phyloP scores from a whole-genome alignment of 1,139 yeast genomes.

The Kazachstania sp. region DNA sequence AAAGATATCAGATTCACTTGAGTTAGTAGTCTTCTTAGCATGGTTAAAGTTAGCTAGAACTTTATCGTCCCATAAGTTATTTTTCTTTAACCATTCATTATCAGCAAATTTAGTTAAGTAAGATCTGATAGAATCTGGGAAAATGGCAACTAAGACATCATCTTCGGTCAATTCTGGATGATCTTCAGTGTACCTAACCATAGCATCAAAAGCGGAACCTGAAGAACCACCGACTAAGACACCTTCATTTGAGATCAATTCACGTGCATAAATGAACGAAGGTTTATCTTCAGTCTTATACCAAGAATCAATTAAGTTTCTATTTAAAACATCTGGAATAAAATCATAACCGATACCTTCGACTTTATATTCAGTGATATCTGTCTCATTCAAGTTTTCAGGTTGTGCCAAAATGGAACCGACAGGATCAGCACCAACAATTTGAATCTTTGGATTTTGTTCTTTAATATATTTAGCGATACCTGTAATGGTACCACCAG shows the following conservation, averaged over 20 bases:
- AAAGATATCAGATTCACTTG: constrained; percentile 35
- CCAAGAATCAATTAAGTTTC: constrained; percentile 67
- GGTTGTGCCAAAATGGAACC: constrained; percentile 84
- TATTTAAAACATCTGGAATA: constrained; percentile 70
- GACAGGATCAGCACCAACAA: constrained; percentile 79
- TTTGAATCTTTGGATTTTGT: constrained; percentile 51
- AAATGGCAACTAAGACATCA: constrained; percentile 69
- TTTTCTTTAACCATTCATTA: constrained; percentile 84
- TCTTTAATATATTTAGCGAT: constrained; percentile 70
- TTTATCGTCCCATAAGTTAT: constrained; percentile 56
- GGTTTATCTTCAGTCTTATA: constrained; percentile 80
- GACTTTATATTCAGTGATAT: constrained; percentile 58
- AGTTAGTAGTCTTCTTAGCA: constrained; percentile 33
- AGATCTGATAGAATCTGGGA: constrained; percentile 85
- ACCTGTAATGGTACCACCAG: constrained; percentile 88
- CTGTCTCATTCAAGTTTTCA: constrained; percentile 55
- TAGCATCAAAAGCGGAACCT: constrained; percentile 79
- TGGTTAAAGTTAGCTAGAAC: constrained; percentile 33
- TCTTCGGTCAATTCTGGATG: constrained; percentile 54
- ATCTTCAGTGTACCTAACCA: constrained; percentile 60
- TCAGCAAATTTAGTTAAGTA: constrained; percentile 83
- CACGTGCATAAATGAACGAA: constrained; percentile 72
- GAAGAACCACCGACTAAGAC: constrained; percentile 83
- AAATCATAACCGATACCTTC: constrained; percentile 93
- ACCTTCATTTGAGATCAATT: constrained; percentile 80